A percentile compares a stretch with the other conserved stretches of the same genome.
Conservation (phyloP, 306 rosid species). For the Sesbania bispinosa region DNA sequence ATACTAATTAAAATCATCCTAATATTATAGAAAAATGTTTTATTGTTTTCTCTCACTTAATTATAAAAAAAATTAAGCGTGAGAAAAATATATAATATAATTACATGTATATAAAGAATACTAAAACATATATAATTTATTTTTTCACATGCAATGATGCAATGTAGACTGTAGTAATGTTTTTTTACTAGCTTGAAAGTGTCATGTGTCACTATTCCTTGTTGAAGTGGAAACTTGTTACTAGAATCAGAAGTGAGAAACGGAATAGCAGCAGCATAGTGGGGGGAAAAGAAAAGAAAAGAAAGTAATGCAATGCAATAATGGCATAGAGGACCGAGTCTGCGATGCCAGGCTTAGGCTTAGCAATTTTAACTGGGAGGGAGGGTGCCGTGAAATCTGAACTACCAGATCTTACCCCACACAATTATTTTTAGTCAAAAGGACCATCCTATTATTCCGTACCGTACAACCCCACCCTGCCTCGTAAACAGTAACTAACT, state of each 20-base stretch:
- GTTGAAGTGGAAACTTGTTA: no score
- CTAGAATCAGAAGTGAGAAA: neutral
- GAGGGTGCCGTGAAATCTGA: slow-evolving; percentile 28
- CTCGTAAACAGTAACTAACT: neutral
- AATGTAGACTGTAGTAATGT: no score
- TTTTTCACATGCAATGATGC: no score
- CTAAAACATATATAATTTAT: no score
- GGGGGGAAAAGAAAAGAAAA: neutral
- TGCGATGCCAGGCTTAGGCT: neutral
- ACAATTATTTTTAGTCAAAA: slow-evolving; percentile 21
- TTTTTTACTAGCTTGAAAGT: no score
- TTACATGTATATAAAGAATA: no score
- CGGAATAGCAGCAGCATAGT: neutral
- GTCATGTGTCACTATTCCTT: no score
- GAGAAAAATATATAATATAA: no score
- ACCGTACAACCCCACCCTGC: slow-evolving; percentile 7
- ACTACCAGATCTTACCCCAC: slow-evolving; percentile 12
- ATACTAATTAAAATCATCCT: no score
- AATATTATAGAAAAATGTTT: no score
- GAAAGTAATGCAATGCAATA: neutral
- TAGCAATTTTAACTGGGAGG: slow-evolving; percentile 9
- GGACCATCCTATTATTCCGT: neutral
- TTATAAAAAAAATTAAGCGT: no score
- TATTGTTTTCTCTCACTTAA: no score
- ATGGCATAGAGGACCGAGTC: neutral